Evolutionary conservation across 352 stramenopile genomes (phyloP), one percentile per base, ranked within the genome.

Genomic region (Elongisporangium undulatum): DNA sequence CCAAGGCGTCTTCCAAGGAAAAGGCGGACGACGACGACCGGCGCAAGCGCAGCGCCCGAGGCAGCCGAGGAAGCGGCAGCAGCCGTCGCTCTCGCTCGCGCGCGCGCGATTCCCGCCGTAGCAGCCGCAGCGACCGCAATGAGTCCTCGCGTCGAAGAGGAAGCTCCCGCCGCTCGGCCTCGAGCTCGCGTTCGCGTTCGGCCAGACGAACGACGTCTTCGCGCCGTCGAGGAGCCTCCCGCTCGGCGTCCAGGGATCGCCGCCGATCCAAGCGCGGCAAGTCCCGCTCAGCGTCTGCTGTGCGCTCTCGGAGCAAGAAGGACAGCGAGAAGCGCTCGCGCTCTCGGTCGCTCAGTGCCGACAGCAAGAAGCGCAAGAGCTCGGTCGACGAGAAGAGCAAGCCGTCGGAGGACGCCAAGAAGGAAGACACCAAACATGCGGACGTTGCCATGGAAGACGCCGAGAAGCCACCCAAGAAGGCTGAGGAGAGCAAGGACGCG

Each of bases 271-370:
- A 34, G 34, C 34, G 10, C 17, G 58, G 49, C 24, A 58, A 55
- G n/a, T 78, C 79, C 20, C 66, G 66, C 9, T 86, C 79, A 12
- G 53, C 54, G 41, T 72, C 69, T n/a, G 22, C 39, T 72, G n/a
- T n/a, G 57, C 17, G 34, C 13, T 17, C 34, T 15, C 34, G 34
- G 1, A 45, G 34, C 12, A 45, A 45, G 34, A 45, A 13, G 29
- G 29, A 39, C 29, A 39, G 29, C 29, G 34, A 45, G 2, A 45
- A 17, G 24, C 26, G n/a, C 26, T 71, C 64, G 39, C 64, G 58
- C 22, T 74, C 66, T 10, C 66, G 61, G 21, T 76, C 68, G 23
- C 21, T 64, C 56, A 2, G 38, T 21, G 55, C 60, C 49, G 62
- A 63, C 6, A 45, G 64, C 15, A 57, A 64, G 52, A 62, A 41